Conservation (phyloP, 73 alveolate genomes). For the Uronychia binucleata region DNA sequence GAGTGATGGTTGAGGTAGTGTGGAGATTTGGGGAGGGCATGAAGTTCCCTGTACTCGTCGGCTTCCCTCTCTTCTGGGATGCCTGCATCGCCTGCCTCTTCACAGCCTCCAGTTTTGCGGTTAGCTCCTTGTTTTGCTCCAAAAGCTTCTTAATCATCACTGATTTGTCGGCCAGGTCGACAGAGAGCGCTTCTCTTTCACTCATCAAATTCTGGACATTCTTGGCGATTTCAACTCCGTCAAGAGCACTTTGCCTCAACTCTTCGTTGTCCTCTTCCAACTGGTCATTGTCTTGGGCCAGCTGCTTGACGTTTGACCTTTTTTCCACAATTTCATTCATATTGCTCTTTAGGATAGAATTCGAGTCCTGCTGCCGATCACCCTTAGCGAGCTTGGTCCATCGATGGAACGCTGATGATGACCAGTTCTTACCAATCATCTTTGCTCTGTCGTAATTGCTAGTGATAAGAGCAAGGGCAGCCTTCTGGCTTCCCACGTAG, state of each 20-base stretch:
- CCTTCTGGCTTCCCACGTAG: slow-evolving; percentile 22
- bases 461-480: slow-evolving; percentile 28
- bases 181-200: slow-evolving; percentile 62
- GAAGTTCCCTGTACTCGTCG: neutral
- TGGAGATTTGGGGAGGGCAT: too few species aligned
- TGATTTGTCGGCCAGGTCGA: slow-evolving; percentile 70
- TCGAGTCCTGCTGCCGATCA: slow-evolving; percentile 4
- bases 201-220: slow-evolving; percentile 28
- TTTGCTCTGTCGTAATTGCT: slow-evolving; percentile 22
- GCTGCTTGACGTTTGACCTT: slow-evolving; percentile 12
- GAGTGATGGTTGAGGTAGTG: too few species aligned
- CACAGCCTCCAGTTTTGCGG: slow-evolving; percentile 25
- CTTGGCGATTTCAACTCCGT: slow-evolving; percentile 67
- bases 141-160: slow-evolving; percentile 46
- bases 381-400: slow-evolving; percentile 22
- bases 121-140: slow-evolving; percentile 55
- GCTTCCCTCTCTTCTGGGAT: neutral
- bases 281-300: slow-evolving; percentile 40
- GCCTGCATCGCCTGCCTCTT: slow-evolving; percentile 21
- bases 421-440: neutral
- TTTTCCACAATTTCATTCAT: slow-evolving; percentile 10
- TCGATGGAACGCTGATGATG: slow-evolving; percentile 4
- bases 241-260: slow-evolving; percentile 58
- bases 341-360: neutral
- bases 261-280: slow-evolving; percentile 57